These are phyloP conservation scores for Neocatenulostroma microsporum DNA, from an alignment of 2,329 filamentous ascomycete species.

Conservation along the genomic window DNA sequence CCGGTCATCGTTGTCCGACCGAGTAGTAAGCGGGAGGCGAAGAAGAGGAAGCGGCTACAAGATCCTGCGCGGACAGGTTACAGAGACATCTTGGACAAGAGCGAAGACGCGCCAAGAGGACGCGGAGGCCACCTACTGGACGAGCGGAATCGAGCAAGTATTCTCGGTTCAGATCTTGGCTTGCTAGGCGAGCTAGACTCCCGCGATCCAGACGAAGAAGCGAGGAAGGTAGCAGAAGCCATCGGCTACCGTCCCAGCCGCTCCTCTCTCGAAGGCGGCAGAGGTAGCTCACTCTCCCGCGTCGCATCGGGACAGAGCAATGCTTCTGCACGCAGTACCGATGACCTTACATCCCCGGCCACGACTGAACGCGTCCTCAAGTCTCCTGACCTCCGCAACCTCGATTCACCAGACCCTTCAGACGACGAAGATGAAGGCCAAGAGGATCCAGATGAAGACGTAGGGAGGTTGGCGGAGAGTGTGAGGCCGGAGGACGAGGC, in stretches of 20 bases:
- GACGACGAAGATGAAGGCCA: slow-evolving; percentile 15
- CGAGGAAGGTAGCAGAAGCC: slow-evolving; percentile 34
- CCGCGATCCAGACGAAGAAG: slow-evolving; percentile 28
- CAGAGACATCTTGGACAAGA: slow-evolving; percentile 65
- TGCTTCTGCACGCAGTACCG: slow-evolving; percentile 16
- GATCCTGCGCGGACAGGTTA: slow-evolving; percentile 72
- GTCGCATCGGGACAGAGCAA: slow-evolving; percentile 41
- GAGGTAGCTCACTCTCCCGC: slow-evolving; percentile 22
- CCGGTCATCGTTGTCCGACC: slow-evolving; percentile 89
- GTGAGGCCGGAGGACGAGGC: slow-evolving; percentile 29
- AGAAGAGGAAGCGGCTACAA: slow-evolving; percentile 74
- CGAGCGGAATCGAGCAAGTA: slow-evolving; percentile 40
- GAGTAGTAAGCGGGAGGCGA: slow-evolving; percentile 78
- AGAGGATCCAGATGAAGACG: slow-evolving; percentile 20
- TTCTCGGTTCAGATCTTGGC: slow-evolving; percentile 32
- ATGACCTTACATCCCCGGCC: slow-evolving; percentile 13
- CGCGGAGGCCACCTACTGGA: slow-evolving; percentile 50
- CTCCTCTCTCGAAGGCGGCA: slow-evolving; percentile 7
- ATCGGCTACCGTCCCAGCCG: slow-evolving; percentile 24
- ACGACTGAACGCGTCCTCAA: slow-evolving; percentile 22
- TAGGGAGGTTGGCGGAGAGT: slow-evolving; percentile 7
- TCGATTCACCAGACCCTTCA: slow-evolving; percentile 20
- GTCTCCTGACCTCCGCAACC: slow-evolving; percentile 25
- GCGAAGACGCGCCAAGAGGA: slow-evolving; percentile 30
- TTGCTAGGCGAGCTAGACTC: slow-evolving; percentile 23